Base-by-base conservation (phyloP, 257 asterid species). In the Solanum gracilifrons region DNA sequence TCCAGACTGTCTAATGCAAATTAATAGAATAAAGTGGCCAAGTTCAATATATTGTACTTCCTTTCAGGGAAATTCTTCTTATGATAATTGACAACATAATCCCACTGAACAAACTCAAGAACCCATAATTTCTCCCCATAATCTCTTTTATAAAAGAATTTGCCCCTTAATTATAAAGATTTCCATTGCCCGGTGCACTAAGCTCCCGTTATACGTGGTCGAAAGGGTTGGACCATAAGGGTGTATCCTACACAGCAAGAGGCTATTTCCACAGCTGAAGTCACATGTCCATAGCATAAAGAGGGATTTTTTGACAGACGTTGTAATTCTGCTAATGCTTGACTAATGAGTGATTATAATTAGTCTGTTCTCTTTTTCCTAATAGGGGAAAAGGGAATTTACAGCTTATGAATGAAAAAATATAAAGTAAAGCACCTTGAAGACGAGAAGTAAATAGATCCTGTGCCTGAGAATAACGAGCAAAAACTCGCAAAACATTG, bases 381-480 rank as follows among this genome's bases (percentile, higher is more conserved):
- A 5, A 6, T n/a, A 33, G 21, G 82, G n/a, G n/a, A 20, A 33
- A 33, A 43, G 35, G 82, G n/a, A 51, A 33, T 60, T 33, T 20
- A 29, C 77, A 51, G 11, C 29, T 60, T 37, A 72, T 1, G 66
- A 5, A 27, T n/a, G 13, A 2, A 33, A 16, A 3, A 1, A 35
- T 55, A 25, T 1, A 7, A 35, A 23, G 25, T 51, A 2, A 18
- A 64, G 13, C 85, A 97, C 99, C 98, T 95, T 95, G 99, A 90
- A 95, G 88, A 87, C 99, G 97, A 90, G 92, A 48, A 69, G 96
- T 93, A 89, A 95, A 96, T 75, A 96, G 83, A 87, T 95, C 98
- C 90, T 88, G 98, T 71, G 96, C 86, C 92, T 92, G 99, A 15
- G 98, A 91, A 89, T 95, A 94, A 51, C 96, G 94, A 87, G 98